These are phyloP conservation scores for Colletotrichum incanum DNA, from an alignment of 2,329 filamentous ascomycete species.

Conservation along the genomic window DNA sequence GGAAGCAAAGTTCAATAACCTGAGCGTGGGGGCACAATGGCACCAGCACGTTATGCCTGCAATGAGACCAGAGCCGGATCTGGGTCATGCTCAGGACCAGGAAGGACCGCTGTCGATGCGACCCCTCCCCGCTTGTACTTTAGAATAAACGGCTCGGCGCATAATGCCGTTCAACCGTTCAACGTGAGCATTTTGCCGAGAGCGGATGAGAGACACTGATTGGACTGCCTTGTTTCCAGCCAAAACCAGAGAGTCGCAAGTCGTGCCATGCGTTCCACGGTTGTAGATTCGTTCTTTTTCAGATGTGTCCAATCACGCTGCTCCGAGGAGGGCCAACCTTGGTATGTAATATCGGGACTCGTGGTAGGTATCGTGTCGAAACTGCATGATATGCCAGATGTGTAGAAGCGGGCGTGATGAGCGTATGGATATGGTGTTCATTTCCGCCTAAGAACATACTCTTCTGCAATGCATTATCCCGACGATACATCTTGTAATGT, in stretches of 20 bases:
- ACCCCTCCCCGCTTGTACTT: slow-evolving; percentile 19
- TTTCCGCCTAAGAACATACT: no score
- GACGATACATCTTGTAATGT: no score
- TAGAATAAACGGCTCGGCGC: slow-evolving; percentile 32
- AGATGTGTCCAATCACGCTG: neutral
- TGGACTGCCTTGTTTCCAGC: slow-evolving; percentile 6
- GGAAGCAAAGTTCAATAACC: slow-evolving; percentile 14
- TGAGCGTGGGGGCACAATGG: slow-evolving; percentile 22
- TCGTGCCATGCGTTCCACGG: neutral
- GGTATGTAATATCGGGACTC: neutral
- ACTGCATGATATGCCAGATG: no score
- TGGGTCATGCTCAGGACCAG: slow-evolving; percentile 6
- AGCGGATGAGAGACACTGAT: slow-evolving; percentile 2
- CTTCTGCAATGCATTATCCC: no score
- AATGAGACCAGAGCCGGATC: slow-evolving; percentile 3
- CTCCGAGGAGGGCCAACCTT: neutral
- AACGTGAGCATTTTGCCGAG: slow-evolving; percentile 22
- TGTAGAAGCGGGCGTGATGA: no score
- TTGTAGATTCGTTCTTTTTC: neutral
- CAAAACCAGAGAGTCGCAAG: neutral
- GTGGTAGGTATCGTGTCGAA: no score
- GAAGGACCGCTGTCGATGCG: slow-evolving; percentile 14
- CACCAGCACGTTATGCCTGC: neutral
- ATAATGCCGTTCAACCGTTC: slow-evolving; percentile 31
- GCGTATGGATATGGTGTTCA: no score